Percentiles rank a stretch among this genome's conserved stretches.
Evolutionary conservation across 2,329 filamentous ascomycete genomes (phyloP).

Genomic region (Ophiostoma triangulosporum): DNA sequence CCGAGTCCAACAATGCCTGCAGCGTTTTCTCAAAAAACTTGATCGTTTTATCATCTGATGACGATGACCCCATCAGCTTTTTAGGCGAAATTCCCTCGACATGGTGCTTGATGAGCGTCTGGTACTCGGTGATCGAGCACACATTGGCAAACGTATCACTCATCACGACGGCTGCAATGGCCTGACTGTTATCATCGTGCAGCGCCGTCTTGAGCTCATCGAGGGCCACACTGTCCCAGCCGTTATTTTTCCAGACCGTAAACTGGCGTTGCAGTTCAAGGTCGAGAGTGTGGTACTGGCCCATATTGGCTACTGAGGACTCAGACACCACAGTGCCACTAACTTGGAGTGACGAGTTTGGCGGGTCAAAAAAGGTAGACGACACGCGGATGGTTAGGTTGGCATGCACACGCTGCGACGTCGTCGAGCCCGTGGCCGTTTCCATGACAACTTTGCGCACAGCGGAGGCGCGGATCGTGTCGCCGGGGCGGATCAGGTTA

Average conservation of each 20-base stretch:
- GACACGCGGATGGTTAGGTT: slow-evolving; percentile 43
- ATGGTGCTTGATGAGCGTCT: slow-evolving; percentile 59
- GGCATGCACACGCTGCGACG: slow-evolving; percentile 40
- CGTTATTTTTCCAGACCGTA: slow-evolving; percentile 67
- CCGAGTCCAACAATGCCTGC: slow-evolving; percentile 59
- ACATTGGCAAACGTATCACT: slow-evolving; percentile 78
- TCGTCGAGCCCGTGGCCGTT: slow-evolving; percentile 31
- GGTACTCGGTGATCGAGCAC: slow-evolving; percentile 67
- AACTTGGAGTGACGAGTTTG: slow-evolving; percentile 40
- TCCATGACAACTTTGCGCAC: slow-evolving; percentile 40
- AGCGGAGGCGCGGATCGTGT: slow-evolving; percentile 40
- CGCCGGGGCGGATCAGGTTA: slow-evolving; percentile 42
- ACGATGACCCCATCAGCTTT: slow-evolving; percentile 41
- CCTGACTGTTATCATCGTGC: slow-evolving; percentile 64
- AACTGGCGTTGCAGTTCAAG: slow-evolving; percentile 81
- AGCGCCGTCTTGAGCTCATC: slow-evolving; percentile 68
- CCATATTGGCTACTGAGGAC: slow-evolving; percentile 38
- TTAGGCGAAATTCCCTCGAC: slow-evolving; percentile 54
- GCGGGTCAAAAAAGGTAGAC: slow-evolving; percentile 44
- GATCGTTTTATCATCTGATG: slow-evolving; percentile 51
- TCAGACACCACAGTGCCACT: slow-evolving; percentile 40
- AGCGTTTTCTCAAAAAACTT: slow-evolving; percentile 70
- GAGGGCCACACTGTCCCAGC: slow-evolving; percentile 84
- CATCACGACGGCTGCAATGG: slow-evolving; percentile 85
- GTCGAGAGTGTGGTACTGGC: slow-evolving; percentile 52